Conservation (phyloP, 495 filamentous ascomycete species). For the Lophiotrema nucula region DNA sequence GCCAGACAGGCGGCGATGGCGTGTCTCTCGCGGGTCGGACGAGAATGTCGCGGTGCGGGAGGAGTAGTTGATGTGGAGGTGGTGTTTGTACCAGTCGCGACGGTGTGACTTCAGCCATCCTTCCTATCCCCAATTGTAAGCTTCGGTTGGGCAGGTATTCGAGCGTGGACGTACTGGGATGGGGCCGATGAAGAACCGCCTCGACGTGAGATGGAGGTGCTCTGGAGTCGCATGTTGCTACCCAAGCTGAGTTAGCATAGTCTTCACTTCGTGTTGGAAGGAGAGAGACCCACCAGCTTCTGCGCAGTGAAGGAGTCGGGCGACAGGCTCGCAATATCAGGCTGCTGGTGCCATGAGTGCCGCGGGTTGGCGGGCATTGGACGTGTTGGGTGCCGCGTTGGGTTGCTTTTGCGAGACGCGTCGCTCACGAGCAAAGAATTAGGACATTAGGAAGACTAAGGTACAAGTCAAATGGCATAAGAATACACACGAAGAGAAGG, state of each 20-base stretch:
- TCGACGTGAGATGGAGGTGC: constrained; percentile 62
- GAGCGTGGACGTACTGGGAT: constrained; percentile 47
- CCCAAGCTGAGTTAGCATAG: constrained; percentile 3
- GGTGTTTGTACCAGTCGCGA: constrained; percentile 60
- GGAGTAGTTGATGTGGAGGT: constrained; percentile 58
- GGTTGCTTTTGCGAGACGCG: not conserved
- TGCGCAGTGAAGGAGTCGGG: constrained; percentile 43
- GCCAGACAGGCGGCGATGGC: constrained; percentile 45
- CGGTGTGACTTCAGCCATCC: constrained; percentile 67
- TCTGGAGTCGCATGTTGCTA: constrained; percentile 62
- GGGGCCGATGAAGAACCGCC: constrained; percentile 66
- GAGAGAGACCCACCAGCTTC: constrained; percentile 49
- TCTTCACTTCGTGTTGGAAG: not conserved
- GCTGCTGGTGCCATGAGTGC: constrained; percentile 32
- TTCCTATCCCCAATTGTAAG: constrained; percentile 35
- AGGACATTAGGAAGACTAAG: not conserved
- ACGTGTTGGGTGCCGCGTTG: not conserved
- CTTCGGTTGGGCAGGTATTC: not conserved
- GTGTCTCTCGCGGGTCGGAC: constrained; percentile 46
- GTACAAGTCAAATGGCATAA: not conserved
- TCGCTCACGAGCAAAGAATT: not conserved
- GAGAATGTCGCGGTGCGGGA: constrained; percentile 56
- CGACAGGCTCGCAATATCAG: constrained; percentile 25
- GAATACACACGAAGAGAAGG: not conserved
- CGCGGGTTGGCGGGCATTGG: constrained; percentile 16